Conservation (phyloP, 106 monocot genomes). For the Narthecium ossifragum region DNA sequence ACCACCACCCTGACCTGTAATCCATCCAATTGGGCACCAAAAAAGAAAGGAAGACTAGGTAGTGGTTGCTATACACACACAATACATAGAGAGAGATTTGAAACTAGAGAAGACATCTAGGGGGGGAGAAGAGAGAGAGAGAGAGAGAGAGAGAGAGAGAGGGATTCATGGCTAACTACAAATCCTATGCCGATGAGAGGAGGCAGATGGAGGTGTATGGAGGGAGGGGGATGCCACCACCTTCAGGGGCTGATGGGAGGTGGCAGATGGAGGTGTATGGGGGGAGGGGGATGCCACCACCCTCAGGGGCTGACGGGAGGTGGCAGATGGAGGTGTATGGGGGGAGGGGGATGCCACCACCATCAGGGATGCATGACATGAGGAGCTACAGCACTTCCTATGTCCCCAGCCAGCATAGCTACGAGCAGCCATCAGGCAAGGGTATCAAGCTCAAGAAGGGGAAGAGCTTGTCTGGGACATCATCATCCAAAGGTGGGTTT, state of each 20-base stretch:
- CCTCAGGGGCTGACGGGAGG: too few species aligned
- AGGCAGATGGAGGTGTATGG: constrained; percentile 45
- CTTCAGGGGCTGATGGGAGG: too few species aligned
- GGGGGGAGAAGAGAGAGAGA: constrained; percentile 2
- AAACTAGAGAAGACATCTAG: too few species aligned
- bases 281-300: too few species aligned
- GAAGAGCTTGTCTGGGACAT: constrained; percentile 9
- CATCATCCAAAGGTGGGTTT: constrained; percentile 27
- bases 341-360: not conserved
- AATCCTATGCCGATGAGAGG: constrained; percentile 32
- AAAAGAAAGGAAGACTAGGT: too few species aligned
- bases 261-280: not conserved
- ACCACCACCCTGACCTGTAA: too few species aligned
- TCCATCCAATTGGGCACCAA: too few species aligned
- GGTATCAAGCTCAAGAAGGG: constrained; percentile 26
- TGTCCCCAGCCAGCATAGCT: not conserved
- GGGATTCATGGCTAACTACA: constrained; percentile 15
- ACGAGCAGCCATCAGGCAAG: not conserved
- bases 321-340: not conserved
- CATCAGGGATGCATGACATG: constrained; percentile 14
- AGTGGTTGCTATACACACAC: too few species aligned
- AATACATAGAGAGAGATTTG: not conserved
- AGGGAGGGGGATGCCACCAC: too few species aligned
- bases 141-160: not conserved
- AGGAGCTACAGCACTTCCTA: constrained; percentile 46